phyloP scores from a whole-genome alignment of 176 grass and related monocot genomes.

The Miscanthus lutarioriparius region DNA sequence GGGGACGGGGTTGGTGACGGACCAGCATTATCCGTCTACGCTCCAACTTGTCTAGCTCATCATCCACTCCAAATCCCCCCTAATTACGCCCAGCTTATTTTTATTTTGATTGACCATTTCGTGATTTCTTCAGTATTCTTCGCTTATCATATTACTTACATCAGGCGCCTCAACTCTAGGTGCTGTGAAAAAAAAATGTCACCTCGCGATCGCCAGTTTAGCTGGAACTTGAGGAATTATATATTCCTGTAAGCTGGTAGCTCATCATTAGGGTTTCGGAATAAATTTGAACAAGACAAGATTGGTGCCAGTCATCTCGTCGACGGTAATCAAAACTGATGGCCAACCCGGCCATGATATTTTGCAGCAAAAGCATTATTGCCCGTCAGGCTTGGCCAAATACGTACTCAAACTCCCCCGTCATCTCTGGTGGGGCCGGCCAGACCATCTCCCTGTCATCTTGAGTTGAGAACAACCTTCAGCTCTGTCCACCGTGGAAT shows the following conservation, averaged over 20 bases:
- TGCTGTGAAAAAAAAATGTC: too few relatives aligned
- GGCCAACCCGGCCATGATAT: neutral
- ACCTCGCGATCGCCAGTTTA: too few relatives aligned
- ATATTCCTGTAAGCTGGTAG: neutral
- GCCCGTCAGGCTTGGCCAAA: neutral
- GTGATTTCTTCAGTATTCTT: neutral
- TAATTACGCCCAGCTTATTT: neutral
- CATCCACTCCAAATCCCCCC: neutral
- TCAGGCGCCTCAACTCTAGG: too few relatives aligned
- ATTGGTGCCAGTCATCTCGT: neutral
- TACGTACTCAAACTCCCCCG: neutral
- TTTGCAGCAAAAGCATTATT: slow-evolving; percentile 3
- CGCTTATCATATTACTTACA: too few relatives aligned
- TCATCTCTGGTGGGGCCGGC: neutral
- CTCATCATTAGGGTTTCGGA: neutral
- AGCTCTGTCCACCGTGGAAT: too few relatives aligned
- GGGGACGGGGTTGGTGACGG: slow-evolving; percentile 29
- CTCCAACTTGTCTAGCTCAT: neutral
- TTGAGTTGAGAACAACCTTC: too few relatives aligned
- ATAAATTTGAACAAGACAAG: neutral
- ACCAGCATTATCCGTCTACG: slow-evolving; percentile 29
- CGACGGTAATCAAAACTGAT: neutral
- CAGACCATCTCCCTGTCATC: neutral
- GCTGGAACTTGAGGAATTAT: too few relatives aligned
- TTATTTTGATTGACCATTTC: neutral